Evolutionary conservation across 2,329 filamentous ascomycete species (phyloP).

Genomic region (Aureobasidium sp.): DNA sequence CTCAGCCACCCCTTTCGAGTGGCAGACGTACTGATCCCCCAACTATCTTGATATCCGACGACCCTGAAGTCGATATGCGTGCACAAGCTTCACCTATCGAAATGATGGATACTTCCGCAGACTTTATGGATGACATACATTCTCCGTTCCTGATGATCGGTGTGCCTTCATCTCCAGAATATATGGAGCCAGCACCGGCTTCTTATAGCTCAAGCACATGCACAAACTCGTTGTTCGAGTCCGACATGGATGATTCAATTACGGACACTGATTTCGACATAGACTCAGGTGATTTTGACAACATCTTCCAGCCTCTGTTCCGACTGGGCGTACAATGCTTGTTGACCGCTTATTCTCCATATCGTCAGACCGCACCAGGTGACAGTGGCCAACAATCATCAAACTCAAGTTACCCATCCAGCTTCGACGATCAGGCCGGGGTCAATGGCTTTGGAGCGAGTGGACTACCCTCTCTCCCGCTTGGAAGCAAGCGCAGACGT

Average conservation of each 20-base stretch:
- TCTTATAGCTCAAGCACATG: background rate
- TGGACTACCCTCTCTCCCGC: background rate
- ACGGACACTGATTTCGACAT: background rate
- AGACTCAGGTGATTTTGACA: background rate
- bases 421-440: background rate
- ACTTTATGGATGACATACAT: background rate
- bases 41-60: background rate
- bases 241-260: background rate
- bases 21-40: background rate
- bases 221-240: background rate
- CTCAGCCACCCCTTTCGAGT: background rate
- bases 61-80: background rate
- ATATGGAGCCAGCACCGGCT: background rate
- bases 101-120: background rate
- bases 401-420: background rate
- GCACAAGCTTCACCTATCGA: background rate
- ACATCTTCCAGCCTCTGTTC: background rate
- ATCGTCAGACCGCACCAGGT: background rate
- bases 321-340: background rate
- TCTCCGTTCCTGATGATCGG: background rate
- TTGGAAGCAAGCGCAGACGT: background rate
- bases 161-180: background rate
- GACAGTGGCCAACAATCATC: background rate
- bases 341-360: background rate
- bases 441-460: background rate